Evolutionary conservation across 306 rosid species (phyloP).

Genomic region (Nissolia schottii): DNA sequence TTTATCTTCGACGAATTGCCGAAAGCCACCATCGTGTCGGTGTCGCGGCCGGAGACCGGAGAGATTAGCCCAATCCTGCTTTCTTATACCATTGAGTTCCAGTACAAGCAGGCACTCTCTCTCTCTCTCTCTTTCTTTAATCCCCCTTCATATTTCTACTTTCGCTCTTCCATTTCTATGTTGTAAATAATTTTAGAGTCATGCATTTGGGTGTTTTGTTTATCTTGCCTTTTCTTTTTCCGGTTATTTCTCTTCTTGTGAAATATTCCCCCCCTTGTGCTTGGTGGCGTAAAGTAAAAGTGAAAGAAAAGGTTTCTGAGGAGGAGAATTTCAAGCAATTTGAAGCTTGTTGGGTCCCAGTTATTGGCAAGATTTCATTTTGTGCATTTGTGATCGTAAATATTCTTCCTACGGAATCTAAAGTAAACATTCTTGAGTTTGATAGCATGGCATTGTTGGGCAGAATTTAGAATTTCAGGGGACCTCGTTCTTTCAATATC

Average conservation of each 20-base stretch:
- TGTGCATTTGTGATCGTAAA: neutral
- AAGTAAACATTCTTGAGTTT: neutral
- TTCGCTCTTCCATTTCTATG: neutral
- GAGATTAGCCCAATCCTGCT: slow-evolving; percentile 80
- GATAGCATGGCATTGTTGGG: neutral
- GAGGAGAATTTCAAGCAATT: neutral
- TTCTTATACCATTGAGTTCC: slow-evolving; percentile 73
- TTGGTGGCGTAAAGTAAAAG: neutral
- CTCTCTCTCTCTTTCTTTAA: neutral
- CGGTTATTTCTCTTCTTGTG: neutral
- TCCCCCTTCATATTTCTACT: neutral
- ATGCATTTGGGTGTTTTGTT: neutral
- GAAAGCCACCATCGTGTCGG: slow-evolving; percentile 56
- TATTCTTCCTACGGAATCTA: neutral
- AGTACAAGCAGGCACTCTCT: slow-evolving; percentile 78
- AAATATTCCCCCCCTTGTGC: neutral
- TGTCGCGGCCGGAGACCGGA: slow-evolving; percentile 72
- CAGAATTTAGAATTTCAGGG: slow-evolving; percentile 5
- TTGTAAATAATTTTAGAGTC: neutral
- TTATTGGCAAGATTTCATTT: neutral
- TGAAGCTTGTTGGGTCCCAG: slow-evolving; percentile 23
- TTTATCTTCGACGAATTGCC: slow-evolving; percentile 76
- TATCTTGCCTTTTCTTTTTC: neutral
- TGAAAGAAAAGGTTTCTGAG: neutral
- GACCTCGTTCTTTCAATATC: neutral